Evolutionary conservation across 495 filamentous ascomycete species (phyloP).

Genomic region (Neurospora tetraspora): DNA sequence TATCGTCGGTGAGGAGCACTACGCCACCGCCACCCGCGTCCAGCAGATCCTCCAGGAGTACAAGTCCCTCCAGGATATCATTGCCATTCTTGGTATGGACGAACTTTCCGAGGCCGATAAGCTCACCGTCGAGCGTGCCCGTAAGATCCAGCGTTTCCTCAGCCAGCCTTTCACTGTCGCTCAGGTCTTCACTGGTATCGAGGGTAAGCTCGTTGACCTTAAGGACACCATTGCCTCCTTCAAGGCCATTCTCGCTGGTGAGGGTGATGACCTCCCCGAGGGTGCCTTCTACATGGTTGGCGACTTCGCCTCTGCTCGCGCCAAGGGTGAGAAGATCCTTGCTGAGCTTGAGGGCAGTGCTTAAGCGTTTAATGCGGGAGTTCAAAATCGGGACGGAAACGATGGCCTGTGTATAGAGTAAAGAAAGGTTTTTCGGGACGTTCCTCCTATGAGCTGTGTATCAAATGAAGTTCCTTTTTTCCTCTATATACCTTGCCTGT

Average conservation of each 20-base stretch:
- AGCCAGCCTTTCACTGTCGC: conserved; percentile 98
- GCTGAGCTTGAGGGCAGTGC: conserved; percentile 67
- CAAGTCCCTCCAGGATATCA: conserved; percentile 99
- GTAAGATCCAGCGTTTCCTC: conserved; percentile 99
- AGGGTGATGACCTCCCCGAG: conserved; percentile 93
- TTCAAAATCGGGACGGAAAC: conserved; percentile 24
- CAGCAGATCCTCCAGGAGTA: conserved; percentile 99
- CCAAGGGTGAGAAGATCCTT: conserved; percentile 99
- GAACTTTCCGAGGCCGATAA: conserved; percentile 98
- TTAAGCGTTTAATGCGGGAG: conserved; percentile 44
- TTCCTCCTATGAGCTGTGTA: conserved; percentile 33
- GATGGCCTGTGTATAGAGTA: conserved; percentile 30
- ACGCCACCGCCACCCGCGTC: conserved; percentile 84
- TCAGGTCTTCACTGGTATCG: conserved; percentile 98
- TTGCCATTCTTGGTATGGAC: conserved; percentile 99
- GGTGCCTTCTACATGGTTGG: conserved; percentile 98
- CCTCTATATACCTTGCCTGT: not conserved
- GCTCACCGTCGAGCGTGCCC: conserved; percentile 98
- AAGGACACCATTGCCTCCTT: conserved; percentile 97
- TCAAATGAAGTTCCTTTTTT: conserved; percentile 16
- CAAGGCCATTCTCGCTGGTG: conserved; percentile 94
- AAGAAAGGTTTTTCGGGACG: conserved; percentile 20
- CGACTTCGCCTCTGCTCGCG: conserved; percentile 82
- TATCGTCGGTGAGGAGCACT: conserved; percentile 96
- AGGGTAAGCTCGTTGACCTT: conserved; percentile 91